Evolutionary conservation across 306 rosid species (phyloP).

Genomic region (Hippophae gyantsensis): DNA sequence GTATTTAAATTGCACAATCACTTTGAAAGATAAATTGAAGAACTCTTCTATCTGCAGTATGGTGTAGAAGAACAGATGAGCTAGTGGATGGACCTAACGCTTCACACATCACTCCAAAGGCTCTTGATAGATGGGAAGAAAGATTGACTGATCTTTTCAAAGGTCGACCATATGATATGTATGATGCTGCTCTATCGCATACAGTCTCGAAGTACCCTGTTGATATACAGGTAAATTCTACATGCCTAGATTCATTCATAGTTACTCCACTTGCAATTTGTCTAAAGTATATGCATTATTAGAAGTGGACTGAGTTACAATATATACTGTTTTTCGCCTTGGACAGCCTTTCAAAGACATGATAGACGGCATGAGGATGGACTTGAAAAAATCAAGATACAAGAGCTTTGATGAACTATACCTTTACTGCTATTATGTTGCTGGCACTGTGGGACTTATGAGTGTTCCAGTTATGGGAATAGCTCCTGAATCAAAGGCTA

Average conservation of each 20-base stretch:
- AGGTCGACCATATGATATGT: conserved; percentile 87
- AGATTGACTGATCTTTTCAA: conserved; percentile 59
- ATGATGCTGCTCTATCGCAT: conserved; percentile 88
- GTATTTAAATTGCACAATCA: neutral
- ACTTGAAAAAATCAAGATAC: conserved; percentile 76
- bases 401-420: conserved; percentile 81
- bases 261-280: neutral
- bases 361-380: conserved; percentile 95
- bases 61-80: conserved; percentile 98
- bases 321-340: conserved; percentile 4
- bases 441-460: conserved; percentile 99
- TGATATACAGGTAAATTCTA: conserved; percentile 62
- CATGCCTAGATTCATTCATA: neutral
- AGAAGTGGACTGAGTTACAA: conserved; percentile 3
- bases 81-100: conserved; percentile 96
- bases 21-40: conserved; percentile 3
- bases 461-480: conserved; percentile 99
- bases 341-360: conserved; percentile 88
- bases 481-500: conserved; percentile 62
- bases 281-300: neutral
- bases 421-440: conserved; percentile 94
- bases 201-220: conserved; percentile 71
- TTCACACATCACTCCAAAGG: conserved; percentile 83
- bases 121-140: conserved; percentile 88
- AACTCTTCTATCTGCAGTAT: conserved; percentile 39